Base-by-base conservation (phyloP, 1,284 basidiomycete species). In the Melampsora medusae region DNA sequence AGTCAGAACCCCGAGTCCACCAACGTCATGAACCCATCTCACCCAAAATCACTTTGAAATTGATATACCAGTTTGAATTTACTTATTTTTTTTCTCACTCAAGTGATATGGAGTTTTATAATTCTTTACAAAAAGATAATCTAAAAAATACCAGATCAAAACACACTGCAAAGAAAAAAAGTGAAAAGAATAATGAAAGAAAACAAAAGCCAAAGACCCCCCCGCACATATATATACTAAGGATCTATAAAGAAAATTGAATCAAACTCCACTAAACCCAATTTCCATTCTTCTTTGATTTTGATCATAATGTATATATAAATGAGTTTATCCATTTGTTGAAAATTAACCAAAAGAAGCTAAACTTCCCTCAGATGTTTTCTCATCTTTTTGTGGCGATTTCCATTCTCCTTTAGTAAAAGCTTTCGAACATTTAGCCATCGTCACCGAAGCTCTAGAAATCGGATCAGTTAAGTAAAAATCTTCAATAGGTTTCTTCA, bases 391-490 rank as follows among this genome's bases (percentile, higher is more conserved):
- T 81, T 89, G 42, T 46, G 42, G 42, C 16, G 53, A 56, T 56
- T 56, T 56, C 61, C 61, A 62, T 33, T 90, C 89, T 64, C 87
- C 88, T 81, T 89, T 88, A 77, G 89, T 88, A 80, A 92, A 92
- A 31, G 90, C 86, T 60, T 88, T 86, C 19, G 90, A 91, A 82
- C 91, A 92, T 81, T 92, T 90, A 1, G 91, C 91, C 91, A 92
- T 92, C 33, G 91, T 92, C 31, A 92, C 90, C 12, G 91, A 82
- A 25, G 85, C 85, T 74, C 86, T 81, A 48, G 85, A 85, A 78
- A 87, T 84, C 6, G 91, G 88, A 84, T 96, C 93, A 9, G 96
- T 98, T 85, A 94, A 90, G 86, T 98, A 99, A 85, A 98, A 99
- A 86, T 97, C 97, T 76, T 85, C 81, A 80, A 99, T 91, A 2